Base-by-base conservation (phyloP, 116 monocot genomes). In the Posidonia oceanica region DNA sequence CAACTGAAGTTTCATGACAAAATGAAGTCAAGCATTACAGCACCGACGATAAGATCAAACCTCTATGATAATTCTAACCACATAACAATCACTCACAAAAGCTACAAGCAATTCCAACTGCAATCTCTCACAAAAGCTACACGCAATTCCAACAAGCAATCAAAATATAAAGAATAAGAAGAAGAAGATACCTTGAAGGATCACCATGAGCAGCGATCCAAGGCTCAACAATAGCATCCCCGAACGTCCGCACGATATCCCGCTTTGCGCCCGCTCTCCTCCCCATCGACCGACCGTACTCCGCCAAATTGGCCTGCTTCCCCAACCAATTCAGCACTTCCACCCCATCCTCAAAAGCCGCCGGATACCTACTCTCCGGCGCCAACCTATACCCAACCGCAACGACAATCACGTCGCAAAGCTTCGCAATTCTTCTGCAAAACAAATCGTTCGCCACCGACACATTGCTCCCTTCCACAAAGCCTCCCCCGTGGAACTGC, bases 191-290 rank as follows among this genome's bases (percentile, higher is more conserved):
- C 90, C 90, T 83, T 12, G 90, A 86, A 17, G 73, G 90, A 80
- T 90, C 86, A 21, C 67, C 90, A 82, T 90, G 90, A 16, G 90
- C 82, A 10, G 90, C 86, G 8, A 90, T 42, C 90, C 90, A 90
- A 5, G 90, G 90, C 71, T 90, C 90, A 16, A 90, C 84, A 58
- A 74, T 67, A 0, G 59, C 51, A 23, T 8, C 15, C 77, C 80
- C 52, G 52, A 60, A 48, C 2, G 7, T 48, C 61, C 66, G 64
- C 61, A 68, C 68, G 20, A 39, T 22, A 7, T 81, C 85, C 6
- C 61, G 23, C 48, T 58, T 58, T 12, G 11, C 67, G 6, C 54
- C 48, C 39, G 4, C 61, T 73, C 38, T 62, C 16, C 12, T 14
- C n/a, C 86, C 79, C 74, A 83, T 75, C 39, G 78, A 85, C 75